These are phyloP conservation scores for Galerina marginata DNA, from an alignment of 768 basidiomycete species.

Conservation along the genomic window DNA sequence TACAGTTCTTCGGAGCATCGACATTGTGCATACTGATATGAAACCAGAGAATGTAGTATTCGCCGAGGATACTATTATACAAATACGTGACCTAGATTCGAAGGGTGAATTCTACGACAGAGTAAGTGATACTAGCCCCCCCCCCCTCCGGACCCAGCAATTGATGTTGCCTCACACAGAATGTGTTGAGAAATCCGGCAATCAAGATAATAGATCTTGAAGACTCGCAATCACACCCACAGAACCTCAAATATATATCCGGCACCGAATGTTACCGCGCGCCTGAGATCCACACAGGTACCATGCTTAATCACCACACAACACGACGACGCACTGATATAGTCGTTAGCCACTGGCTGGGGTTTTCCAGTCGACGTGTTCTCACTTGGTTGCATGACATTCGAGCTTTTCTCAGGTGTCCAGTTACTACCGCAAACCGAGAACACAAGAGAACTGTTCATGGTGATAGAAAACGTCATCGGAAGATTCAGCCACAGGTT, in stretches of 20 bases:
- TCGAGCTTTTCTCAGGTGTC: background rate
- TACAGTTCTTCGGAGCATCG: background rate
- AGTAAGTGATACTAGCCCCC: background rate
- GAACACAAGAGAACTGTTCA: background rate
- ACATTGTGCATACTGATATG: background rate
- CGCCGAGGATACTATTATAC: background rate
- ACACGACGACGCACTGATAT: background rate
- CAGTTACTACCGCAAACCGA: background rate
- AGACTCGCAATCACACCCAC: background rate
- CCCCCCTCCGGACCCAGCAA: background rate
- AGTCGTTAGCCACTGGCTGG: background rate
- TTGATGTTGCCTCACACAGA: background rate
- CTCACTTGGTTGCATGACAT: conserved; percentile 1
- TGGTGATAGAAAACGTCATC: background rate
- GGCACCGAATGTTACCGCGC: background rate
- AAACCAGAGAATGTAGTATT: background rate
- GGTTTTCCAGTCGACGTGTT: background rate
- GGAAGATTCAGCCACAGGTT: background rate
- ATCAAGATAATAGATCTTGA: background rate
- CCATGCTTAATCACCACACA: background rate
- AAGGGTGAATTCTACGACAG: background rate
- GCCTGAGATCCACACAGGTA: background rate
- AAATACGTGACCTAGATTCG: background rate
- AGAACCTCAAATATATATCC: background rate
- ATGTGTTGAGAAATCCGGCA: background rate